These are phyloP conservation scores for Phytophthora macrochlamydospora DNA, from an alignment of 352 stramenopile species.

Conservation along the genomic window DNA sequence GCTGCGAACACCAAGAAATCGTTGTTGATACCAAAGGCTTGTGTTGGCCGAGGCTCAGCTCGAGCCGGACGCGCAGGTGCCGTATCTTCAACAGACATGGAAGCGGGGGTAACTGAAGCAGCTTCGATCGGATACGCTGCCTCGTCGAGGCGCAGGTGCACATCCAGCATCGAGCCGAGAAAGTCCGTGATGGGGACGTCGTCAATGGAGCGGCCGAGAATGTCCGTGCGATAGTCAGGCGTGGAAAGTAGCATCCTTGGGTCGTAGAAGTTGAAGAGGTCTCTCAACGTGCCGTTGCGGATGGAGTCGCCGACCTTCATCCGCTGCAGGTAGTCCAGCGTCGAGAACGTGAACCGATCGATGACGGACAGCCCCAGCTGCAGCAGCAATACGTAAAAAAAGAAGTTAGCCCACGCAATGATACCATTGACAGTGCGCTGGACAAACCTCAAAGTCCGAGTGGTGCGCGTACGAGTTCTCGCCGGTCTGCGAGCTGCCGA, in stretches of 20 bases:
- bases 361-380: slow-evolving; percentile 88
- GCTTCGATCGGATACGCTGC: slow-evolving; percentile 78
- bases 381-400: neutral
- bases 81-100: no score
- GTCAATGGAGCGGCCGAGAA: slow-evolving; percentile 72
- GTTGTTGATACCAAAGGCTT: slow-evolving; percentile 46
- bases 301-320: slow-evolving; percentile 84
- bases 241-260: slow-evolving; percentile 84
- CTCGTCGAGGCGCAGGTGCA: slow-evolving; percentile 73
- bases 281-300: slow-evolving; percentile 58
- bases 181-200: slow-evolving; percentile 88
- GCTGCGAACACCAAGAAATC: slow-evolving; percentile 44
- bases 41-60: neutral
- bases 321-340: slow-evolving; percentile 86
- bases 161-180: slow-evolving; percentile 85
- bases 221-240: slow-evolving; percentile 76
- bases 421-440: neutral
- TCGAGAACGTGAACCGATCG: slow-evolving; percentile 90
- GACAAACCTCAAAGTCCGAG: slow-evolving; percentile 72
- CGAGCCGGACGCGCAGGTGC: neutral
- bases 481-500: slow-evolving; percentile 90
- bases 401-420: neutral
- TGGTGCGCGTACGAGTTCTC: slow-evolving; percentile 97
- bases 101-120: neutral
- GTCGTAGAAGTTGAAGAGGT: slow-evolving; percentile 87